A percentile compares a stretch with the other conserved stretches of the same genome.
Conservation (phyloP, 1,284 basidiomycete genomes). For the Rhodotorula mucilaginosa region DNA sequence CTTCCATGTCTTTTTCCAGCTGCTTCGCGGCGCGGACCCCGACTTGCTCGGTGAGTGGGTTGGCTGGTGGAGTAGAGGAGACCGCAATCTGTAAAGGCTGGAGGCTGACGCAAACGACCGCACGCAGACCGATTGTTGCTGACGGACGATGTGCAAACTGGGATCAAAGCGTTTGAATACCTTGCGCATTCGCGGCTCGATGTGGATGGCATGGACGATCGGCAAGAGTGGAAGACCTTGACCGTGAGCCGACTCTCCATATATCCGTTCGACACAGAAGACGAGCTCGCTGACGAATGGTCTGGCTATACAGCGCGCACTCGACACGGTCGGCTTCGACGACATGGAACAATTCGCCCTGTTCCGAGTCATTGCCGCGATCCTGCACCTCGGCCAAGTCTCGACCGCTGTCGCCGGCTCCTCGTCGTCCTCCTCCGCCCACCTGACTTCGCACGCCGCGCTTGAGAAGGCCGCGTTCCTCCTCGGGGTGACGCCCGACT, state of each 20-base stretch:
- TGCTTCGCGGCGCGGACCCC: constrained; percentile 54
- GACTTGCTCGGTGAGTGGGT: constrained; percentile 14
- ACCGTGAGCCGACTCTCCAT: neutral
- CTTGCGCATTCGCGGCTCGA: constrained; percentile 84
- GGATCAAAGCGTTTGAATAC: constrained; percentile 76
- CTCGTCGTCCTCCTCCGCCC: constrained; percentile 74
- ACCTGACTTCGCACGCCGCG: constrained; percentile 56
- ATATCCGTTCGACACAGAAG: neutral
- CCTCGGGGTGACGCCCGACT: constrained; percentile 75
- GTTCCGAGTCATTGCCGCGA: constrained; percentile 88
- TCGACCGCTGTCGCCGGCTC: constrained; percentile 68
- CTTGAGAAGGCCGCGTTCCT: constrained; percentile 86
- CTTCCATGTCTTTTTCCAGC: constrained; percentile 97
- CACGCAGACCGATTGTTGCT: constrained; percentile 66
- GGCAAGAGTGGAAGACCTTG: constrained; percentile 78
- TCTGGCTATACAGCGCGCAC: constrained; percentile 58
- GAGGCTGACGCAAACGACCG: too few species aligned
- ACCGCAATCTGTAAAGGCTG: too few species aligned
- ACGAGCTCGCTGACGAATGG: neutral
- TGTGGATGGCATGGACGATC: constrained; percentile 93
- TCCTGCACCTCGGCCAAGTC: constrained; percentile 78
- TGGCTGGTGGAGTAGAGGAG: too few species aligned
- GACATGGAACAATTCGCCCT: constrained; percentile 82
- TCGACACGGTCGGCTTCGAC: constrained; percentile 84
- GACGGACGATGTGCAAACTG: constrained; percentile 54